These are phyloP conservation scores for Hyphopichia burtonii DNA, from an alignment of 1,139 yeast genomes.

Conservation along the genomic window DNA sequence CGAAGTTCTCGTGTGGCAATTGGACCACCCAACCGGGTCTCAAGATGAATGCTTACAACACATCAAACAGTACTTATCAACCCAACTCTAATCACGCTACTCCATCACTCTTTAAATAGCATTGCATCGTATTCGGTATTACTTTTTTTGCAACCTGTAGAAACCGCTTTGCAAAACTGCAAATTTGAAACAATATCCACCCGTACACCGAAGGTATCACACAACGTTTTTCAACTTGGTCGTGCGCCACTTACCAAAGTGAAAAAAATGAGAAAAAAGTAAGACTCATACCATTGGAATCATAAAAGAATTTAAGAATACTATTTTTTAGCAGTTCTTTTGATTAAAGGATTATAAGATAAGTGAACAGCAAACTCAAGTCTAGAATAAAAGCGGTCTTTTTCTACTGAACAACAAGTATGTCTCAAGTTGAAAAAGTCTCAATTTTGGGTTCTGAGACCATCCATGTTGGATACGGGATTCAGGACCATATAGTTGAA, in stretches of 20 bases:
- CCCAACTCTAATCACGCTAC: neutral
- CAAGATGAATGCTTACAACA: slow-evolving; percentile 54
- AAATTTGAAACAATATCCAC: too few relatives aligned
- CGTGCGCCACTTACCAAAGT: neutral
- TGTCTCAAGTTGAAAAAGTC: slow-evolving; percentile 50
- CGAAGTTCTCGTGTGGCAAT: slow-evolving; percentile 66
- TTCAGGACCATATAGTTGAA: slow-evolving; percentile 71
- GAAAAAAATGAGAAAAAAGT: neutral
- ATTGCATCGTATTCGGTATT: neutral
- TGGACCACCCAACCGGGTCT: slow-evolving; percentile 60
- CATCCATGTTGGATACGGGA: slow-evolving; percentile 88
- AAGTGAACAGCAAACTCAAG: neutral
- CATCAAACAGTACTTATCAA: slow-evolving; percentile 21
- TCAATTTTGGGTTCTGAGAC: slow-evolving; percentile 77
- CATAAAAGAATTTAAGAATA: neutral
- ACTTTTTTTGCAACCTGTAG: neutral
- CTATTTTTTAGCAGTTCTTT: neutral
- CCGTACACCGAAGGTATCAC: neutral
- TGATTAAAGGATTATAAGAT: neutral
- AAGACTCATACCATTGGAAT: neutral
- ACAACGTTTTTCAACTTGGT: neutral
- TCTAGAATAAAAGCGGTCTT: neutral
- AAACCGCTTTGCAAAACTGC: neutral
- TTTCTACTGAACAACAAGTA: slow-evolving; percentile 8
- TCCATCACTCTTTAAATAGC: too few relatives aligned